These are phyloP conservation scores for Pseudomonodictys pantanalensis DNA, from an alignment of 495 filamentous ascomycete species.

Conservation along the genomic window DNA sequence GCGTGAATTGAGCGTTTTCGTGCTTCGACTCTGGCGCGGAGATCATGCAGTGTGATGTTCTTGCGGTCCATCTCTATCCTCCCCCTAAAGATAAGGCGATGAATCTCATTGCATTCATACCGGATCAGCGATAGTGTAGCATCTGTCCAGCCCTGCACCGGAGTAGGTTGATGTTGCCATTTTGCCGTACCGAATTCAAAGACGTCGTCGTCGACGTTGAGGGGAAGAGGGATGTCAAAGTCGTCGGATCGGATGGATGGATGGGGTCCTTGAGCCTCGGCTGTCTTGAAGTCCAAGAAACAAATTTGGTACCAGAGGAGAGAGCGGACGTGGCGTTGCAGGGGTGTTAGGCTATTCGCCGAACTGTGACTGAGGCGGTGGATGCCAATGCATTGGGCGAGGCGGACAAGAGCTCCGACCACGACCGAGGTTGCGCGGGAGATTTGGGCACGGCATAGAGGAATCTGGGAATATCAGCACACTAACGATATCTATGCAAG, in stretches of 20 bases:
- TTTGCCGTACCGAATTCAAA: constrained; percentile 31
- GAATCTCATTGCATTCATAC: constrained; percentile 34
- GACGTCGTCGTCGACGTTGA: constrained; percentile 35
- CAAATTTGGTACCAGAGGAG: constrained; percentile 35
- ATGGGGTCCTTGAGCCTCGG: constrained; percentile 33
- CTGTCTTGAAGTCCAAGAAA: constrained; percentile 33
- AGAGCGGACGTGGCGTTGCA: constrained; percentile 31
- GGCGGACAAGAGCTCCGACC: constrained; percentile 30
- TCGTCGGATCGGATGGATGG: constrained; percentile 33
- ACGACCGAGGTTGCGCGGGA: constrained; percentile 33
- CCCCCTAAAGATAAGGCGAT: constrained; percentile 33
- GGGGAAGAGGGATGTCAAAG: constrained; percentile 30
- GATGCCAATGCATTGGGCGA: constrained; percentile 34
- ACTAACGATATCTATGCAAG: not conserved
- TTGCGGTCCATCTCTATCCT: constrained; percentile 33
- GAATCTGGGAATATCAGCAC: constrained; percentile 23
- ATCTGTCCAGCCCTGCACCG: constrained; percentile 30
- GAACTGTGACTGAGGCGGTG: constrained; percentile 26
- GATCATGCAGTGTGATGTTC: constrained; percentile 24
- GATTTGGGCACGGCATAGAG: constrained; percentile 31
- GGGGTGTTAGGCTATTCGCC: constrained; percentile 22
- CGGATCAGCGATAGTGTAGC: constrained; percentile 30
- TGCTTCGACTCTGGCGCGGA: constrained; percentile 25
- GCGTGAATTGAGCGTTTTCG: constrained; percentile 29
- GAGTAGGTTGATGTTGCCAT: constrained; percentile 29